Evolutionary conservation across 2,329 filamentous ascomycete species (phyloP).

Genomic region (Macrophomina pseudophaseolina): DNA sequence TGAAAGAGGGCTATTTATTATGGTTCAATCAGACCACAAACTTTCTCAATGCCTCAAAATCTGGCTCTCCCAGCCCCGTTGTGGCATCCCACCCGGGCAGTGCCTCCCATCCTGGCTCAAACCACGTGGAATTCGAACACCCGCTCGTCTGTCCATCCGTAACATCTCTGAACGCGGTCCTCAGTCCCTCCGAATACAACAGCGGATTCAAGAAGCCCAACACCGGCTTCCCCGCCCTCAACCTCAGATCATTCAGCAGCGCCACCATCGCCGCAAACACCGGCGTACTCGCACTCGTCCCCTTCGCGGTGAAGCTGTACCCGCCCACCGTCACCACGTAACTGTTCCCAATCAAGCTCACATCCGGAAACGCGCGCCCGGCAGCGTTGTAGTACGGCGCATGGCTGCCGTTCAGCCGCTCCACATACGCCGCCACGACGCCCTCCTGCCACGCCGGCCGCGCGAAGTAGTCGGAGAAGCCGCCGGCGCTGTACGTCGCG

Average conservation of each 20-base stretch:
- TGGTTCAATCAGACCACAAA: background rate
- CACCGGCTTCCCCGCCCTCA: slow-evolving; percentile 52
- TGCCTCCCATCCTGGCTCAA: slow-evolving; percentile 45
- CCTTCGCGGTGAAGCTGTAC: slow-evolving; percentile 27
- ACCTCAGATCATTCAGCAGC: slow-evolving; percentile 55
- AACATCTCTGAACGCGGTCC: slow-evolving; percentile 47
- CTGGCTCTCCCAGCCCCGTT: slow-evolving; percentile 55
- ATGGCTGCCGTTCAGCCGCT: slow-evolving; percentile 43
- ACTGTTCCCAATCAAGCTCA: slow-evolving; percentile 51
- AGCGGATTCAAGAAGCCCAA: slow-evolving; percentile 60
- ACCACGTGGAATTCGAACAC: slow-evolving; percentile 30
- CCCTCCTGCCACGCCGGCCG: slow-evolving; percentile 49
- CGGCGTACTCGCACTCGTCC: slow-evolving; percentile 34
- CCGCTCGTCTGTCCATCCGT: slow-evolving; percentile 39
- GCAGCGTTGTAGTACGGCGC: slow-evolving; percentile 50
- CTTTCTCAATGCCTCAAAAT: slow-evolving; percentile 42
- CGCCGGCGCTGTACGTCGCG: slow-evolving; percentile 41
- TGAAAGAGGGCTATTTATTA: too few relatives aligned
- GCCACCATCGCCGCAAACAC: slow-evolving; percentile 34
- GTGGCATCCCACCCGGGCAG: slow-evolving; percentile 55
- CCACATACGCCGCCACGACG: slow-evolving; percentile 51
- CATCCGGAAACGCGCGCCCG: slow-evolving; percentile 57
- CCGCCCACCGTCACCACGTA: slow-evolving; percentile 35
- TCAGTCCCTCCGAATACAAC: slow-evolving; percentile 41
- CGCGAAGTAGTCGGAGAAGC: slow-evolving; percentile 47